phyloP scores from a whole-genome alignment of 371 early-diverging fungal genomes.

The Rhizopus stolonifer region DNA sequence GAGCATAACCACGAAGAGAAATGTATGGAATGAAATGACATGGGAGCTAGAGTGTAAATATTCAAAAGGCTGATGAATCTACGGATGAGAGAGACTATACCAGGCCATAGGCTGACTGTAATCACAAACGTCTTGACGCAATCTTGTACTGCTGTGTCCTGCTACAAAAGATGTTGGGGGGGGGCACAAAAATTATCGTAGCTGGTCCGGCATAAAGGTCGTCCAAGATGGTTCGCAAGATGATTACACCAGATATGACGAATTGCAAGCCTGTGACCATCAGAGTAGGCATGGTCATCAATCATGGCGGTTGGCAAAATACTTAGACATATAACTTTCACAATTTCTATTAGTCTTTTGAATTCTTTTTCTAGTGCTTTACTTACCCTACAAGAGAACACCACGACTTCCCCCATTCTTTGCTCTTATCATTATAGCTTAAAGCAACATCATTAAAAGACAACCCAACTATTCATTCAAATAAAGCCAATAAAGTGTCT shows the following conservation, averaged over 20 bases:
- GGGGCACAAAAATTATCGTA: slow-evolving; percentile 78
- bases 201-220: slow-evolving; percentile 78
- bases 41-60: slow-evolving; percentile 73
- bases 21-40: slow-evolving; percentile 77
- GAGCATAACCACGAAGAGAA: slow-evolving; percentile 69
- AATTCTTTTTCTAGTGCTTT: slow-evolving; percentile 64
- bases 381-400: too few relatives aligned
- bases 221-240: slow-evolving; percentile 70
- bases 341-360: slow-evolving; percentile 90
- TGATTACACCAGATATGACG: slow-evolving; percentile 59
- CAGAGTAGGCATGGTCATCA: slow-evolving; percentile 67
- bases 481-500: too few relatives aligned
- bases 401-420: too few relatives aligned
- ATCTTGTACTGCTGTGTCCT: slow-evolving; percentile 71
- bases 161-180: slow-evolving; percentile 69
- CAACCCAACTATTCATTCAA: too few relatives aligned
- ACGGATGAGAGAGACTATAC: slow-evolving; percentile 54
- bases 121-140: slow-evolving; percentile 74
- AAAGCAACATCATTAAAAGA: too few relatives aligned
- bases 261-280: slow-evolving; percentile 79
- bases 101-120: slow-evolving; percentile 76
- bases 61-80: slow-evolving; percentile 72
- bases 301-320: slow-evolving; percentile 74
- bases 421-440: too few relatives aligned
- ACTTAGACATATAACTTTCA: slow-evolving; percentile 88